Percentiles rank a stretch among this genome's conserved stretches.
Conservation (phyloP, 1,139 yeast species). For the Trichomonascaceae sp. region DNA sequence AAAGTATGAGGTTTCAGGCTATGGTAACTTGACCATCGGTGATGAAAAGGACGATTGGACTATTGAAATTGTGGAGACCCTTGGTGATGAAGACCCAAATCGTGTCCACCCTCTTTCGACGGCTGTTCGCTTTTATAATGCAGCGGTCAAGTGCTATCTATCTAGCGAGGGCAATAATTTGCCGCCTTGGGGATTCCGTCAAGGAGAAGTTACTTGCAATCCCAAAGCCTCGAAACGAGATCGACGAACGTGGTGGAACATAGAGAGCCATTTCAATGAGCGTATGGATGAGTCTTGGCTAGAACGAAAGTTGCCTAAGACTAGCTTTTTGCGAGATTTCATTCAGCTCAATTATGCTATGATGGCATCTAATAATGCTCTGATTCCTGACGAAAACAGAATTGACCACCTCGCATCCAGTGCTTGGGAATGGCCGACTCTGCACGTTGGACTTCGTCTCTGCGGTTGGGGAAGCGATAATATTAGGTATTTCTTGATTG, state of each 20-base stretch:
- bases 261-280: constrained; percentile 77
- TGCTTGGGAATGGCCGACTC: constrained; percentile 99
- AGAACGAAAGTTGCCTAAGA: constrained; percentile 77
- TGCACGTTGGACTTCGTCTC: constrained; percentile 86
- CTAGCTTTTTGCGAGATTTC: constrained; percentile 82
- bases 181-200: constrained; percentile 99
- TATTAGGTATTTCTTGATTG: constrained; percentile 80
- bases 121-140: constrained; percentile 69
- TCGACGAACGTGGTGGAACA: constrained; percentile 97
- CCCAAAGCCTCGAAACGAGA: constrained; percentile 74
- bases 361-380: constrained; percentile 98
- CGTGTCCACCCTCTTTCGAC: constrained; percentile 81
- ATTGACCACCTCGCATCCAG: constrained; percentile 84
- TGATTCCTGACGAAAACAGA: constrained; percentile 88
- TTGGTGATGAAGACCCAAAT: constrained; percentile 52
- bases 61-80: constrained; percentile 77
- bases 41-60: constrained; percentile 93
- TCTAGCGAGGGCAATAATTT: constrained; percentile 72
- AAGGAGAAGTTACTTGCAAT: constrained; percentile 89
- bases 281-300: constrained; percentile 48
- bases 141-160: constrained; percentile 72
- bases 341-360: constrained; percentile 90
- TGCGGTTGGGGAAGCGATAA: constrained; percentile 88
- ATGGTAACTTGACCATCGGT: constrained; percentile 82
- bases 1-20: constrained; percentile 84